Conservation (phyloP, 257 asterid genomes). For the Przewalskia tangutica region DNA sequence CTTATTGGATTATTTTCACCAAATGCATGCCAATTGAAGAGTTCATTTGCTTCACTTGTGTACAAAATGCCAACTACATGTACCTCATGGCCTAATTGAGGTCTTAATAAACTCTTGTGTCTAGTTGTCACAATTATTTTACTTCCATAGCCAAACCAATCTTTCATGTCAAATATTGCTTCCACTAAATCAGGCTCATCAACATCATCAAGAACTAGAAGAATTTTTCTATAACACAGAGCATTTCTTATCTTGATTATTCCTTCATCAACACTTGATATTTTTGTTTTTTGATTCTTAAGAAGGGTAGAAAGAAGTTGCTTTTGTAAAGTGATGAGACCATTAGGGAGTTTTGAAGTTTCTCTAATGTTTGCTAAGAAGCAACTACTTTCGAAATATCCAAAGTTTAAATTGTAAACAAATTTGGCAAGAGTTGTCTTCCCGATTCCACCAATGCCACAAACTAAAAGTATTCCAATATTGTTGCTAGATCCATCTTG, state of each 20-base stretch:
- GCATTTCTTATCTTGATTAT: conserved; percentile 9
- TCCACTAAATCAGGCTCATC: conserved; percentile 16
- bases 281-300: background rate
- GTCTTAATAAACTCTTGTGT: background rate
- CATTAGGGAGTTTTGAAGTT: conserved; percentile 4
- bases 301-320: conserved; percentile 11
- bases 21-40: conserved; percentile 7
- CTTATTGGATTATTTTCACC: background rate
- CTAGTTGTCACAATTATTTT: conserved; percentile 12
- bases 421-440: conserved; percentile 21
- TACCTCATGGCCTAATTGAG: conserved; percentile 4
- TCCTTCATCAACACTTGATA: conserved; percentile 14
- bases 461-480: background rate
- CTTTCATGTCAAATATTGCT: conserved; percentile 5
- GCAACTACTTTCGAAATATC: conserved; percentile 11
- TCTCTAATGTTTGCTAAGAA: conserved; percentile 13
- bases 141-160: conserved; percentile 10
- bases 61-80: background rate
- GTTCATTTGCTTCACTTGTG: background rate
- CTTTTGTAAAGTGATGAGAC: conserved; percentile 7
- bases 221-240: background rate
- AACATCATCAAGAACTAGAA: conserved; percentile 19
- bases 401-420: conserved; percentile 14
- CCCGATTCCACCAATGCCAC: conserved; percentile 15
- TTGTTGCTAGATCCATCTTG: background rate